Evolutionary conservation across 106 monocot genomes (phyloP).

Genomic region (Hemerocallis citrina): DNA sequence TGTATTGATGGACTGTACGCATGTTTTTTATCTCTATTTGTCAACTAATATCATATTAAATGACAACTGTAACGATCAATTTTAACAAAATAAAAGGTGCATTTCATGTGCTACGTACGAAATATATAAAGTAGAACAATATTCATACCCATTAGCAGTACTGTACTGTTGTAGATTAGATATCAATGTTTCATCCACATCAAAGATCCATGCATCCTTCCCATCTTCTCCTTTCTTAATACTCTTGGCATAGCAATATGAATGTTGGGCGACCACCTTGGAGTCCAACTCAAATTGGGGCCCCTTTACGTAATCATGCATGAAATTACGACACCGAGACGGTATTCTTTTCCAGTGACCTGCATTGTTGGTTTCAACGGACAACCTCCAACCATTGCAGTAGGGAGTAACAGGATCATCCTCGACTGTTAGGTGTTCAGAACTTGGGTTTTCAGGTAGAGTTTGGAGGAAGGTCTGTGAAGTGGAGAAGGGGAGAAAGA

Average conservation of each 20-base stretch:
- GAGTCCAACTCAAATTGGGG: constrained; percentile 26
- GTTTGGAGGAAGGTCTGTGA: neutral
- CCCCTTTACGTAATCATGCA: constrained; percentile 28
- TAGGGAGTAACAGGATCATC: neutral
- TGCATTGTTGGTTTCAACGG: constrained; percentile 37
- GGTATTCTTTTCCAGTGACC: constrained; percentile 24
- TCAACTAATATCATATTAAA: too few species aligned
- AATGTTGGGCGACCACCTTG: constrained; percentile 14
- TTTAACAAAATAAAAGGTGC: too few species aligned
- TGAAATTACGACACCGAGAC: neutral
- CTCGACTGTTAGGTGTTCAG: neutral
- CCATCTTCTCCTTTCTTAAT: constrained; percentile 17
- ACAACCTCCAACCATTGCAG: constrained; percentile 33
- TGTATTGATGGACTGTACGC: too few species aligned
- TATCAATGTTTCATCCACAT: constrained; percentile 38
- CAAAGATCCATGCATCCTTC: constrained; percentile 36
- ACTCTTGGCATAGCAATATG: constrained; percentile 14
- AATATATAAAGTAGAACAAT: too few species aligned
- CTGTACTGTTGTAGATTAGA: constrained; percentile 23
- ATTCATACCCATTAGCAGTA: neutral
- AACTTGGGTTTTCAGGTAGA: neutral
- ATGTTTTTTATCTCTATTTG: too few species aligned
- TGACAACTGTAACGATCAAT: too few species aligned
- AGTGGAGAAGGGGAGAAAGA: neutral
- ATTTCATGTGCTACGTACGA: too few species aligned